Percentiles rank a stretch among this genome's conserved stretches.
phyloP scores from a whole-genome alignment of 192 early-diverging fungal species.

The Funneliformis geosporum region DNA sequence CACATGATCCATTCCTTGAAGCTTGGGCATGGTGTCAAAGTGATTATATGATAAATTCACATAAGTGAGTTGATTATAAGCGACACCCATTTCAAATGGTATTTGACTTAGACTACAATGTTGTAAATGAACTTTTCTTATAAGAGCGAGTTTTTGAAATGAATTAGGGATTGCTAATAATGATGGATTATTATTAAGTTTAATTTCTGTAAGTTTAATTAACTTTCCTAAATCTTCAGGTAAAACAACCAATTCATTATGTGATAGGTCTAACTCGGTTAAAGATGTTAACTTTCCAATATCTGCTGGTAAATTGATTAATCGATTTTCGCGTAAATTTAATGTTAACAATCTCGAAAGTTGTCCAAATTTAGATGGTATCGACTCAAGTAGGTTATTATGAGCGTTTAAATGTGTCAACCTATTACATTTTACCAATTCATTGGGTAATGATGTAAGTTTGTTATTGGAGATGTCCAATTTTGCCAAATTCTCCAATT shows the following conservation, averaged over 20 bases:
- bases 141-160: constrained; percentile 34
- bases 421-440: constrained; percentile 40
- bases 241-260: constrained; percentile 49
- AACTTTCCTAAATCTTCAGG: constrained; percentile 48
- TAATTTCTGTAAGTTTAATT: constrained; percentile 44
- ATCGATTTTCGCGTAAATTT: constrained; percentile 52
- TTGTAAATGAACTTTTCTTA: constrained; percentile 43
- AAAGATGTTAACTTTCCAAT: constrained; percentile 46
- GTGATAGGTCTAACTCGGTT: constrained; percentile 54
- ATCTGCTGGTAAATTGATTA: constrained; percentile 43
- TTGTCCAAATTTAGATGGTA: constrained; percentile 50
- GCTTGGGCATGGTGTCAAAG: constrained; percentile 42
- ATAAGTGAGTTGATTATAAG: constrained; percentile 39
- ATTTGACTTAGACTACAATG: constrained; percentile 44
- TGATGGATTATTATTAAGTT: constrained; percentile 46
- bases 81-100: constrained; percentile 42
- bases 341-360: constrained; percentile 47
- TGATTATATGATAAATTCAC: constrained; percentile 45
- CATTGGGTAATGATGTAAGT: constrained; percentile 42
- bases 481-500: constrained; percentile 50
- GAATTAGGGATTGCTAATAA: constrained; percentile 38
- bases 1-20: constrained; percentile 44
- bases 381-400: constrained; percentile 48
- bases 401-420: constrained; percentile 48
- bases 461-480: constrained; percentile 58